phyloP scores from a whole-genome alignment of 108 stramenopile species.

The Skeletonema tropicum region DNA sequence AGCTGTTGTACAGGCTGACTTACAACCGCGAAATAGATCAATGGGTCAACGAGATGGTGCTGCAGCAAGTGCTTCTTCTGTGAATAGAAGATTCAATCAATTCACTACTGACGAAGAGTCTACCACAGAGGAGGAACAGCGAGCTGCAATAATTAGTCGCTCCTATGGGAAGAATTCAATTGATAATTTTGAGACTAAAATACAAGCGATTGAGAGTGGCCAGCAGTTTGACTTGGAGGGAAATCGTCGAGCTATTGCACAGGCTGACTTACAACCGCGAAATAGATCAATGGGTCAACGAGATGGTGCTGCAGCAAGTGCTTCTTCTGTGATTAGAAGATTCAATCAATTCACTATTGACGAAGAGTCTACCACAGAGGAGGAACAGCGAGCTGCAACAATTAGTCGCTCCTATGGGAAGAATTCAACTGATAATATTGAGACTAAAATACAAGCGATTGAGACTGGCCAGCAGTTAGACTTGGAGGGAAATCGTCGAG shows the following conservation, averaged over 20 bases:
- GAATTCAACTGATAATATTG: constrained; percentile 20
- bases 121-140: background rate
- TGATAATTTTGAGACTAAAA: constrained; percentile 30
- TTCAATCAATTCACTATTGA: background rate
- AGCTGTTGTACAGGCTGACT: constrained; percentile 16
- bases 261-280: constrained; percentile 4
- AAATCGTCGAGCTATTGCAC: constrained; percentile 22
- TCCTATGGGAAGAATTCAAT: background rate
- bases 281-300: background rate
- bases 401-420: background rate
- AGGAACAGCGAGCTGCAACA: background rate
- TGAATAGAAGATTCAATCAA: background rate
- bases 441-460: constrained; percentile 19
- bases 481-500: constrained; percentile 16
- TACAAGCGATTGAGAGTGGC: constrained; percentile 13
- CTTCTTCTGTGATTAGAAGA: background rate
- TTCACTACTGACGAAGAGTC: background rate
- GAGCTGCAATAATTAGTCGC: background rate
- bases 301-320: background rate
- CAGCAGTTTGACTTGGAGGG: constrained; percentile 24
- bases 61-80: background rate
- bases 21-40: background rate
- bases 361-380: background rate
- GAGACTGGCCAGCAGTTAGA: constrained; percentile 21
- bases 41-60: background rate